Evolutionary conservation across 306 rosid genomes (phyloP), one percentile per base, ranked within the genome.

Genomic region (Cicer judaicum): DNA sequence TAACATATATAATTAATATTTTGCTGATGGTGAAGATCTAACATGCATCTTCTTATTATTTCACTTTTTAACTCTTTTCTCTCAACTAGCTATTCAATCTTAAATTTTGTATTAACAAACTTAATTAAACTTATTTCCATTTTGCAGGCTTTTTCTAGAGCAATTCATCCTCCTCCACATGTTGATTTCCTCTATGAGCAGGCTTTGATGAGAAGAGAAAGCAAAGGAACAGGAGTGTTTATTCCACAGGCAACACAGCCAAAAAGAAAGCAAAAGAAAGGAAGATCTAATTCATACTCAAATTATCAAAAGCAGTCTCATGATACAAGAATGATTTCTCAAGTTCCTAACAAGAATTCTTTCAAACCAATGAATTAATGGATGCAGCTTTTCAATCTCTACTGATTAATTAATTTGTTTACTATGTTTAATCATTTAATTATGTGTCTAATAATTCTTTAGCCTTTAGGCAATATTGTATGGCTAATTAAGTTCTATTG

Each of bases 211-310:
- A 85, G 70, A 75, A 87, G 92, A 77, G 92, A 85, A 57, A 90
- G 97, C 92, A 94, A 91, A 80, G 98, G 98, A n/a, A 94, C 98
- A 0, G 98, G 98, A 0, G 98, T 94, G 65, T 94, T 94, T 63
- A 94, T 94, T 64, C 98, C 98, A 0, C 94, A 90, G 50, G 88
- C 86, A 29, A 73, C 88, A 49, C 90, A 64, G 48, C 91, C 96
- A 12, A 92, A 95, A 78, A 90, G 93, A 77, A 94, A 79, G 78
- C 81, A 81, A 9, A 87, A 90, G 72, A 90, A 81, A 67, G 92
- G 87, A 74, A 92, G 89, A 79, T 75, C 84, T 57, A 44, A 43
- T 80, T 85, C 93, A 40, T 56, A 81, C 70, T 68, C 92, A 59
- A 94, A 88, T 77, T 63, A 81, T 41, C 88, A 82, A 39, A 84